These are phyloP conservation scores for Rhododendron kiyosumense DNA, from an alignment of 148 eudicot genomes.

Conservation along the genomic window DNA sequence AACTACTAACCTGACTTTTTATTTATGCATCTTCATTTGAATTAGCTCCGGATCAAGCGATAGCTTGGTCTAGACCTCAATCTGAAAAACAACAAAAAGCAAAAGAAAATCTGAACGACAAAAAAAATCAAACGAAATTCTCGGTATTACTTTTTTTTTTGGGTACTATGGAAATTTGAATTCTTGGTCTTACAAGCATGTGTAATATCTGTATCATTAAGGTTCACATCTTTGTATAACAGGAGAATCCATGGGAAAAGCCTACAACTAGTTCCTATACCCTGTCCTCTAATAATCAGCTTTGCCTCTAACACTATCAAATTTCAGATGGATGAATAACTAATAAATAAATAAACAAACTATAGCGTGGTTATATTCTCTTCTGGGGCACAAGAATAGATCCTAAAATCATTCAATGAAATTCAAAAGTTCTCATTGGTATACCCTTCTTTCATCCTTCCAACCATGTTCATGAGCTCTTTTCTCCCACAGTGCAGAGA, in stretches of 20 bases:
- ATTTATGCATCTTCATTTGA: not conserved
- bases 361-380: not conserved
- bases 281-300: not conserved
- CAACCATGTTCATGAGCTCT: constrained; percentile 37
- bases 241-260: not conserved
- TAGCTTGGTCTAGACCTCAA: not conserved
- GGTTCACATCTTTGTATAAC: not conserved
- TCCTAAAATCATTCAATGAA: not conserved
- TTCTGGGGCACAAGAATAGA: not conserved
- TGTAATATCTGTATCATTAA: not conserved
- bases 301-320: not conserved
- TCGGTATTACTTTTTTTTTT: no score
- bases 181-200: not conserved
- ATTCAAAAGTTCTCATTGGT: not conserved
- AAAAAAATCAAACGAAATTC: no score
- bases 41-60: not conserved
- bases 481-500: constrained; percentile 37
- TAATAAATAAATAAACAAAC: not conserved
- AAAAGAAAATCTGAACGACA: no score
- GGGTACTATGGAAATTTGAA: not conserved
- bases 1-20: not conserved
- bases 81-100: not conserved
- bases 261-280: not conserved
- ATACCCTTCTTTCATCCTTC: constrained; percentile 28
- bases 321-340: not conserved